Evolutionary conservation across 176 grass and related monocot species (phyloP).

Genomic region (Oryza rufipogon): DNA sequence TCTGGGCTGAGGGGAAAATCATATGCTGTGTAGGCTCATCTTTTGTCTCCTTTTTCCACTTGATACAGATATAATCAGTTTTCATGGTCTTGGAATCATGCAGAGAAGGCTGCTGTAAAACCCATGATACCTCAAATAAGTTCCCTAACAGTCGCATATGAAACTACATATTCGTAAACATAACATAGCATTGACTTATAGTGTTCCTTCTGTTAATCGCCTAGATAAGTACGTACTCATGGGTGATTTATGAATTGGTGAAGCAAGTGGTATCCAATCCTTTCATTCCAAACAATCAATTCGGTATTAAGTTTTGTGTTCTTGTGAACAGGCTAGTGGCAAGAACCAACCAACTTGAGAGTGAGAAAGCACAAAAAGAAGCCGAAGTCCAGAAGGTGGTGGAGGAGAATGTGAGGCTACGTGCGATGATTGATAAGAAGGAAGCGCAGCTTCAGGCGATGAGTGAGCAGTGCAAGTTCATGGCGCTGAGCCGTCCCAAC

Average conservation of each 20-base stretch:
- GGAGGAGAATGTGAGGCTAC: conserved; percentile 87
- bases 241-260: conserved; percentile 12
- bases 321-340: conserved; percentile 60
- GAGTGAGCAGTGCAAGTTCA: conserved; percentile 98
- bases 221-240: background rate
- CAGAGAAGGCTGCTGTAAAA: conserved; percentile 5
- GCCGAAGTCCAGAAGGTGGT: conserved; percentile 78
- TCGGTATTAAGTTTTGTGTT: background rate
- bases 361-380: conserved; percentile 88
- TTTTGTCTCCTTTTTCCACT: background rate
- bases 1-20: background rate
- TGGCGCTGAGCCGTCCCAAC: conserved; percentile 61
- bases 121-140: background rate
- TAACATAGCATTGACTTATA: background rate
- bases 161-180: conserved; percentile 1
- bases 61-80: conserved; percentile 11
- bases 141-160: conserved; percentile 3
- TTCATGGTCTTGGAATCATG: conserved; percentile 26
- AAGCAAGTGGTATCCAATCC: conserved; percentile 9
- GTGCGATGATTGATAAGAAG: conserved; percentile 80
- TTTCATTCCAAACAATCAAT: background rate
- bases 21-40: background rate
- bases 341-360: conserved; percentile 73
- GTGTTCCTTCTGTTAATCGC: background rate
- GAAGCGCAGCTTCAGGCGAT: conserved; percentile 74